Base-by-base conservation (phyloP, 1,284 basidiomycete species). In the Gymnopus androsaceus region DNA sequence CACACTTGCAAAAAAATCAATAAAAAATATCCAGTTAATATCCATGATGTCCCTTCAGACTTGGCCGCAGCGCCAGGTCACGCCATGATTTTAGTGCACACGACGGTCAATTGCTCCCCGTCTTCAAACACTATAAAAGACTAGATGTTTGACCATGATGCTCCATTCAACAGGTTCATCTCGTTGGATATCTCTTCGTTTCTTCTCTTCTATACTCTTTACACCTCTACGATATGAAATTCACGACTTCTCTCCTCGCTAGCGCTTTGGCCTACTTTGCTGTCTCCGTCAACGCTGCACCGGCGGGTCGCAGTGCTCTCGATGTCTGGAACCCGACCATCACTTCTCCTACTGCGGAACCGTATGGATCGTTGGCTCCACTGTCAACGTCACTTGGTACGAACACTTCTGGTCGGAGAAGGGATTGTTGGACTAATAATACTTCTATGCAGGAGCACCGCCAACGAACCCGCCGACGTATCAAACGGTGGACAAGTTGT, bases 311-410 rank as follows among this genome's bases (percentile, higher is more conserved):
- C n/a, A n/a, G n/a, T n/a, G n/a, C n/a, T 36, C 15, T 36, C 27
- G 48, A 47, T 12, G 52, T 58, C 14, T 58, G 56, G 56, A 33
- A 37, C 33, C 56, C 56, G 14, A 48, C 34, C 28, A 58, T 58
- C 41, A 54, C 52, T 21, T 54, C 52, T 8, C 56, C 56, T 30
- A 31, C 33, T 19, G 37, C 51, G 14, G 52, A 47, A 54, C 56
- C 11, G 47, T 54, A 5, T 58, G 56, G 56, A 19, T 21, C 9
- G 17, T 51, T 28, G 56, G 56, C 21, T 31, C 21, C n/a, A 12
- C 9, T 4, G 56, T 58, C 31, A 58, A 54, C 9, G 51, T 58
- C 25, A 58, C 56, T 23, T 58, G 56, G 56, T 58, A 28, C 2
- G 38, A 25, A 8, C 17, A 15, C 6, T 36, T 17, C 31, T 17